Base-by-base conservation (phyloP, 345 rosid species). In the Eucalyptus erythrocorys region DNA sequence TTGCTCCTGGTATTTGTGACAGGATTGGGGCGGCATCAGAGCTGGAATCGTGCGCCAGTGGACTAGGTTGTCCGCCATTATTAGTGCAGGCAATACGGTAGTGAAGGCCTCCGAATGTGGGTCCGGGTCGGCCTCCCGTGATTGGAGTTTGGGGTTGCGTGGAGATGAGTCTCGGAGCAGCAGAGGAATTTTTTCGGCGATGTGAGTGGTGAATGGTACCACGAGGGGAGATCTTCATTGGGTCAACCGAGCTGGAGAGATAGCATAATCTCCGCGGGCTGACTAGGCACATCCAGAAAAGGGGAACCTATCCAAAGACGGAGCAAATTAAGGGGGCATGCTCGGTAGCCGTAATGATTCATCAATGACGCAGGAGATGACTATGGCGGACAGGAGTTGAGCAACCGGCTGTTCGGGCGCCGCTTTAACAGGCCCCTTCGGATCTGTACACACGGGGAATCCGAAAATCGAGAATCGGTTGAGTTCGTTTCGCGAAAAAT, bases 201-300 rank as follows among this genome's bases (percentile, higher is more conserved):
- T 59, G 32, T 27, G 66, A 27, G 66, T 12, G 32, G 66, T 27
- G 32, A 59, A 59, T 59, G 66, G 32, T 59, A 7, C 66, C 32
- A 11, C 0, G 66, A 26, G 15, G n/a, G 27, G 64, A 0, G 1
- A 26, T 26, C 64, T 57, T 26, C 64, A 26, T 57, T 57, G 64
- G 30, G 64, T 1, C 64, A 57, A 57, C n/a, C 6, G n/a, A 57
- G 10, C 30, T 57, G 30, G 13, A 57, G 30, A 0, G 64, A 24
- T 24, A 30, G 64, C 64, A 57, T 24, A 57, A 24, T 53, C 59
- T 53, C 59, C 59, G 10, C 0, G 8, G 57, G 59, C 57, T 53
- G 11, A 0, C 26, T 53, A 53, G 59, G 59, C 26, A 53, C 59
- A 21, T 21, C 57, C 57, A 51, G 24, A 3, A 51, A 19, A 51